Evolutionary conservation across 1,284 basidiomycete genomes (phyloP).

Genomic region (Hemileia vastatrix): DNA sequence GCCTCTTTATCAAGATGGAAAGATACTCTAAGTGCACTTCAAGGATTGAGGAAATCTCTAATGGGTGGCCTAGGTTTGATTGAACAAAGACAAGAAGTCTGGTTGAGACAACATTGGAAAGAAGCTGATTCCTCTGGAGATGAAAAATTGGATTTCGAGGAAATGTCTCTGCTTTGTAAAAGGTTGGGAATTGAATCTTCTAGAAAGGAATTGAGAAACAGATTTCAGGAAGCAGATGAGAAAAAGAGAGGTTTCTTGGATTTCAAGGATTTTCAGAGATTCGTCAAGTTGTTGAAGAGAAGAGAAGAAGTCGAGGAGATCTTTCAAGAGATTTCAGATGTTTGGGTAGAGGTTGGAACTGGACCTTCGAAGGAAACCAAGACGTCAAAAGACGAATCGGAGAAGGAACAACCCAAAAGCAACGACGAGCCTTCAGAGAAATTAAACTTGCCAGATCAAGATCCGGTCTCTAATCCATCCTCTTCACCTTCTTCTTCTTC

Average conservation of each 20-base stretch:
- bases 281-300: slow-evolving; percentile 73
- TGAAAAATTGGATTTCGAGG: slow-evolving; percentile 60
- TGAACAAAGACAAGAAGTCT: slow-evolving; percentile 54
- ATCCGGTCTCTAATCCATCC: background rate
- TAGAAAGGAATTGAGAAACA: slow-evolving; percentile 29
- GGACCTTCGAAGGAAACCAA: background rate
- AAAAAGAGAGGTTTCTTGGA: slow-evolving; percentile 60
- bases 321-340: slow-evolving; percentile 28
- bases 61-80: slow-evolving; percentile 19
- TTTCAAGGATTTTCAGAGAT: slow-evolving; percentile 70
- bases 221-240: slow-evolving; percentile 55
- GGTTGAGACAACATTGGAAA: slow-evolving; percentile 64
- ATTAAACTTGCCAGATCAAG: background rate
- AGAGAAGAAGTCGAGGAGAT: slow-evolving; percentile 64
- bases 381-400: background rate
- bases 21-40: slow-evolving; percentile 47
- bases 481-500: slow-evolving; percentile 49
- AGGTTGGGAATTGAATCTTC: slow-evolving; percentile 56
- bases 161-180: slow-evolving; percentile 64
- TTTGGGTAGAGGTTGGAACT: background rate
- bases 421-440: background rate
- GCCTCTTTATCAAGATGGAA: slow-evolving; percentile 56
- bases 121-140: slow-evolving; percentile 46
- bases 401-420: background rate
- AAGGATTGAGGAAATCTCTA: slow-evolving; percentile 33